Conservation (phyloP, 129 eudicot genomes). For the Heracleum sosnowskyi region DNA sequence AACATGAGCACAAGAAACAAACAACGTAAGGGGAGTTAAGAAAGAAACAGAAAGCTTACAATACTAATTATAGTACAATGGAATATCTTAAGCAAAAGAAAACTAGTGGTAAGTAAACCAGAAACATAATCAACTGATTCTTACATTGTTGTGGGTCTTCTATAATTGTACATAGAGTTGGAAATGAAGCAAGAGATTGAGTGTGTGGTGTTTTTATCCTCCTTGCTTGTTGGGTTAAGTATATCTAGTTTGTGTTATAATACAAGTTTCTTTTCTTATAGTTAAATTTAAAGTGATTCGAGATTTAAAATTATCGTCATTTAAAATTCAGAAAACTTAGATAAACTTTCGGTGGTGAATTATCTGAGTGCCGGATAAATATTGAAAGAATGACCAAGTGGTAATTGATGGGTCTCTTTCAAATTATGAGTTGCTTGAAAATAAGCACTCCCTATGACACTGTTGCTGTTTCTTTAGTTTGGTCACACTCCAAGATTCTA, state of each 20-base stretch:
- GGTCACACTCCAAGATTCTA: background rate
- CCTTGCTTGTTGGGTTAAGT: background rate
- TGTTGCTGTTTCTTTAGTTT: background rate
- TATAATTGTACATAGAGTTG: background rate
- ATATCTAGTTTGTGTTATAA: background rate
- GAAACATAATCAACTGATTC: background rate
- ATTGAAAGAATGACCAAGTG: background rate
- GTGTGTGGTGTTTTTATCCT: slow-evolving; percentile 12
- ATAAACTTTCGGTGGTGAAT: background rate
- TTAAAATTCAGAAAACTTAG: background rate
- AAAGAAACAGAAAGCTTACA: slow-evolving; percentile 22
- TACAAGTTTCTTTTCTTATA: background rate
- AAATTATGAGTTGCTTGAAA: background rate
- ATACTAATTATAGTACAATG: slow-evolving; percentile 9
- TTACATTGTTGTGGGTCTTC: background rate
- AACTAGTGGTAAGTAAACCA: background rate
- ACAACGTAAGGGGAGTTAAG: too few species aligned
- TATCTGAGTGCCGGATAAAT: background rate
- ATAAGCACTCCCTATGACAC: background rate
- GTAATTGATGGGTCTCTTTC: background rate
- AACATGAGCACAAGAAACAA: background rate
- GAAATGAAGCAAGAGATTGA: slow-evolving; percentile 40
- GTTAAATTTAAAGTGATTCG: background rate
- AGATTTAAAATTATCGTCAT: background rate
- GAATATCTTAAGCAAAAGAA: slow-evolving; percentile 28